Conservation (phyloP, 345 rosid genomes). For the Pelargonium nanum region DNA sequence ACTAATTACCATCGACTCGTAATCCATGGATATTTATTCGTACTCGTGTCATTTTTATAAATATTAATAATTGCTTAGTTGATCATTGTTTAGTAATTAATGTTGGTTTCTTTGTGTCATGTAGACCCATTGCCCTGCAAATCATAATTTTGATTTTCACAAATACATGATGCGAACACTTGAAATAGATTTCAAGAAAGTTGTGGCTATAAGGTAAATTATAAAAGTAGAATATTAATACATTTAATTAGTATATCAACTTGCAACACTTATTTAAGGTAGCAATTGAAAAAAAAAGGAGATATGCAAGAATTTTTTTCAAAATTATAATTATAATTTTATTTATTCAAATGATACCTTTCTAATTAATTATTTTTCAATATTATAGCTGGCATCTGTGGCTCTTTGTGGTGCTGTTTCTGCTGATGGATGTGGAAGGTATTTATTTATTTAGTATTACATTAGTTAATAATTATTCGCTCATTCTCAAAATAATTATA, state of each 20-base stretch:
- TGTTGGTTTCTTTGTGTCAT: neutral
- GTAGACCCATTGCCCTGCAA: conserved; percentile 36
- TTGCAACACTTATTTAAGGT: neutral
- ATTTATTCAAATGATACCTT: too few species aligned
- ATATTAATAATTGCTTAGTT: too few species aligned
- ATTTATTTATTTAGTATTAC: neutral
- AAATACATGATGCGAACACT: conserved; percentile 55
- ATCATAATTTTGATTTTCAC: conserved; percentile 43
- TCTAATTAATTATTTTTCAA: too few species aligned
- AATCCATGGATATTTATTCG: neutral
- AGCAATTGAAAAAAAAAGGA: too few species aligned
- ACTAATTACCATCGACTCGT: neutral
- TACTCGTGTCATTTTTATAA: neutral
- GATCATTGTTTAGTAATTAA: too few species aligned
- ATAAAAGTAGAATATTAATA: too few species aligned
- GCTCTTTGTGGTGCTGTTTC: conserved; percentile 69
- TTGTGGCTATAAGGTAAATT: conserved; percentile 64
- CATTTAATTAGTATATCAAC: neutral
- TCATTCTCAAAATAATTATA: too few species aligned
- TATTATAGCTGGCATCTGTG: conserved; percentile 69
- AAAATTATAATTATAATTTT: too few species aligned
- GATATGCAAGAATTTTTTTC: too few species aligned
- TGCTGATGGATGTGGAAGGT: conserved; percentile 73
- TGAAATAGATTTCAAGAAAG: conserved; percentile 51
- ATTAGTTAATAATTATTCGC: too few species aligned